Evolutionary conservation across 176 grass and related monocot species (phyloP), one percentile per base, ranked within the genome.

Genomic region (Avena sativa): DNA sequence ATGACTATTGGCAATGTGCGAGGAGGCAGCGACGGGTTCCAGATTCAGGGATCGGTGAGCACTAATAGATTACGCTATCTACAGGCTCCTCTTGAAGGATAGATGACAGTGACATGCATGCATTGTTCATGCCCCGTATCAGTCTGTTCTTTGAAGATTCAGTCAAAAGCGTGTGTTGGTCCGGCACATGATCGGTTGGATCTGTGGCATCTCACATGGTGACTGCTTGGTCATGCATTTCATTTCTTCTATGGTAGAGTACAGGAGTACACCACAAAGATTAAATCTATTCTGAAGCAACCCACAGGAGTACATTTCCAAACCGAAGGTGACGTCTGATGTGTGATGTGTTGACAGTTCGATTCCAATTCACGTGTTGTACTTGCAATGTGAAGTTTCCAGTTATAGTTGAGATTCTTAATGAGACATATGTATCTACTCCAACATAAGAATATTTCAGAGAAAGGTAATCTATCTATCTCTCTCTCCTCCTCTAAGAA

Each of bases 211-310:
- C 14, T 16, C 52, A 55, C 52, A 55, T 55, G 32, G 52, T 88
- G 88, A 78, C 76, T 66, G 63, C 4, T 64, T 4, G 61, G 21
- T 28, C 11, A 5, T 34, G 74, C 74, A 76, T 34, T 78, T 59
- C 26, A 78, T 55, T 76, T 53, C n/a, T 25, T 72, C 12, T 75
- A 7, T 38, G 36, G 36, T 38, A 38, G 36, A 38, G 36, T 21
- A 23, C 16, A 69, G 16, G 16, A 20, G 16, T 44, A 44, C 68
- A 44, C 1, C 8, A 70, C 68, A 5, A 71, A 36, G 17, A 71
- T 17, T 10, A n/a, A 9, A 44, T 8, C 9, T 3, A 15, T 20
- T 40, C 0, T 20, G 16, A 43, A 69, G 32, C 23, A 19, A 3
- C 57, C 19, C 13, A 5, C 10, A 52, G 2, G 50, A 1, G 9